Evolutionary conservation across 176 grass and related monocot genomes (phyloP).

Genomic region (Bolboschoenus planiculmis): DNA sequence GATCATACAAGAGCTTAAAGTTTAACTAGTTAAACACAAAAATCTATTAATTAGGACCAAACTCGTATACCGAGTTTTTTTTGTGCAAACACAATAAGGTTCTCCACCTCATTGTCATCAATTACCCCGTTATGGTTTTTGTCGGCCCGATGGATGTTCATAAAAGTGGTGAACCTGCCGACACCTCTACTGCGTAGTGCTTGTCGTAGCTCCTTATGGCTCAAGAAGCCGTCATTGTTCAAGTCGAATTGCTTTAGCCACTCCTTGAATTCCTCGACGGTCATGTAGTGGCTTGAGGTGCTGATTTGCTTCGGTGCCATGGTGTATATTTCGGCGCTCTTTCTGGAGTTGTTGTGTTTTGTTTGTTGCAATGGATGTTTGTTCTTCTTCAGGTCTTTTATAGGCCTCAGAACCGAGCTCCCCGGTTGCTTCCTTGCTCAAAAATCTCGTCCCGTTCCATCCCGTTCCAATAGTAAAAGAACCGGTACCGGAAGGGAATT

Average conservation of each 20-base stretch:
- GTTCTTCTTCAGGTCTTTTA: not conserved
- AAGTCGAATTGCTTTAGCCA: slow-evolving; percentile 61
- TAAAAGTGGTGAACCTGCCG: slow-evolving; percentile 26
- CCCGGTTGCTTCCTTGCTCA: not conserved
- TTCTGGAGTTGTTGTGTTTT: not conserved
- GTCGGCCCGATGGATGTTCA: slow-evolving; percentile 30
- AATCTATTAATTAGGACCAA: slow-evolving; percentile 14
- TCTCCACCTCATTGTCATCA: slow-evolving; percentile 44
- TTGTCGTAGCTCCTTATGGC: slow-evolving; percentile 42
- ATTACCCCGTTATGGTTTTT: slow-evolving; percentile 38
- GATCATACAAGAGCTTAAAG: not conserved
- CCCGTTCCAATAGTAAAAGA: too few relatives aligned
- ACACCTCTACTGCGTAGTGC: slow-evolving; percentile 39
- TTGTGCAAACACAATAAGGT: slow-evolving; percentile 47
- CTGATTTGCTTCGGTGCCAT: slow-evolving; percentile 38
- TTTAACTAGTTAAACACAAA: not conserved
- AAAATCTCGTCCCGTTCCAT: not conserved
- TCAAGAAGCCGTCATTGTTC: slow-evolving; percentile 48
- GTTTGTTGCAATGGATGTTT: not conserved
- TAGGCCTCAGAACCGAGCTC: not conserved
- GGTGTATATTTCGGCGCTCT: not conserved
- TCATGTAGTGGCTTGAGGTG: slow-evolving; percentile 12
- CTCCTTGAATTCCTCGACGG: slow-evolving; percentile 44
- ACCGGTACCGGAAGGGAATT: not conserved
- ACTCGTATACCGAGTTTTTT: slow-evolving; percentile 47